A percentile compares a stretch with the other conserved stretches of the same genome.
phyloP scores from a whole-genome alignment of 1,284 basidiomycete genomes.

The Earliella scabrosa region DNA sequence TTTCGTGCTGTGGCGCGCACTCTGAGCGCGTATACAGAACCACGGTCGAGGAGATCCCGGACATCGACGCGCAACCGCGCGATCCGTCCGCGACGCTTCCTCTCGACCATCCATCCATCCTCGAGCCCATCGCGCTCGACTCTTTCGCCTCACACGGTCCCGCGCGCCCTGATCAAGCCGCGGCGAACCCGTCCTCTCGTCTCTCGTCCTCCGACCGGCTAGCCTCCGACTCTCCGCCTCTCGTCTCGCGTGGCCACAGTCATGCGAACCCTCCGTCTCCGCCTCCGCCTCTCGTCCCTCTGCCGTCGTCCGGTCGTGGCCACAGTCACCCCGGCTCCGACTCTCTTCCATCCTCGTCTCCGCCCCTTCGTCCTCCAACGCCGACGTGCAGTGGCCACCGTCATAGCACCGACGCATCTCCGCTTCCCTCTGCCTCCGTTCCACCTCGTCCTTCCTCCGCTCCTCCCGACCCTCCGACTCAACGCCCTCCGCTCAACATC shows the following conservation, averaged over 20 bases:
- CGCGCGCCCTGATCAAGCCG: constrained; percentile 8
- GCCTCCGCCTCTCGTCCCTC: too few species aligned
- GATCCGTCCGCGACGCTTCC: neutral
- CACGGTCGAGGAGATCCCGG: constrained; percentile 1
- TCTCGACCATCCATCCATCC: constrained; percentile 8
- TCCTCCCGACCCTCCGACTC: neutral
- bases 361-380: too few species aligned
- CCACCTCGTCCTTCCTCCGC: too few species aligned
- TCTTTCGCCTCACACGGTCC: neutral
- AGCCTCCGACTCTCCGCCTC: neutral
- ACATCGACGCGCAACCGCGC: constrained; percentile 7
- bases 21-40: too few species aligned
- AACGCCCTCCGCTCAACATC: constrained; percentile 1
- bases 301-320: too few species aligned
- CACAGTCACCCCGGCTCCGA: neutral
- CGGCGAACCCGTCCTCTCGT: too few species aligned
- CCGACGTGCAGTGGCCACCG: too few species aligned
- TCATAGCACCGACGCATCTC: neutral
- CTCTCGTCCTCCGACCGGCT: neutral
- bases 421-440: constrained; percentile 1
- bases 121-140: constrained; percentile 1
- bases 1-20: constrained; percentile 31
- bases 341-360: too few species aligned
- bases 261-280: too few species aligned
- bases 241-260: too few species aligned